Evolutionary conservation across 1,284 basidiomycete species (phyloP).

Genomic region (Trametes pubescens): DNA sequence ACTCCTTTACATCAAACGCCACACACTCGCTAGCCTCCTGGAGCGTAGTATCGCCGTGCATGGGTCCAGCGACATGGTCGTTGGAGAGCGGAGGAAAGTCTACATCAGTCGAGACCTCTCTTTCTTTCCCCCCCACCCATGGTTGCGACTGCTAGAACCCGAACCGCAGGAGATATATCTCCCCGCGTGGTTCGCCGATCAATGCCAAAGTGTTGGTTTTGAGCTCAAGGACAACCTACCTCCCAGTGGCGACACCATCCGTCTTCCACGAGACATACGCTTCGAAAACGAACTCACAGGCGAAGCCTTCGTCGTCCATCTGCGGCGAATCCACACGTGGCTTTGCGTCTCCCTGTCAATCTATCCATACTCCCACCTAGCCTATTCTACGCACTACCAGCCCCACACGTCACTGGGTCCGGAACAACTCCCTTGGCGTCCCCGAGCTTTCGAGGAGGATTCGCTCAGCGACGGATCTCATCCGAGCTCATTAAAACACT

Average conservation of each 20-base stretch:
- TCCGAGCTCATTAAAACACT: background rate
- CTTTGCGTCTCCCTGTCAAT: conserved; percentile 3
- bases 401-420: background rate
- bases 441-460: background rate
- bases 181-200: background rate
- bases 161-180: background rate
- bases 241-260: background rate
- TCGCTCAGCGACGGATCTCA: background rate
- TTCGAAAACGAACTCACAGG: background rate
- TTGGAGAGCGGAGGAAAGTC: background rate
- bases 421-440: no score
- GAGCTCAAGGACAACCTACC: background rate
- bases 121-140: background rate
- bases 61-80: no score
- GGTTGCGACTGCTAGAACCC: background rate
- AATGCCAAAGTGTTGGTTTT: background rate
- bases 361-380: background rate
- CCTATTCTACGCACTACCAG: background rate
- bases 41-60: background rate
- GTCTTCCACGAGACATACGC: background rate
- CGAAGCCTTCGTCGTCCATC: background rate
- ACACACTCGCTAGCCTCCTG: background rate
- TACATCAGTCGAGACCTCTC: background rate
- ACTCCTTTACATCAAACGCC: background rate
- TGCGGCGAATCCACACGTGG: background rate